A percentile compares a stretch with the other conserved stretches of the same genome.
Evolutionary conservation across 2,329 filamentous ascomycete species (phyloP).

Genomic region (Monilinia fructigena): DNA sequence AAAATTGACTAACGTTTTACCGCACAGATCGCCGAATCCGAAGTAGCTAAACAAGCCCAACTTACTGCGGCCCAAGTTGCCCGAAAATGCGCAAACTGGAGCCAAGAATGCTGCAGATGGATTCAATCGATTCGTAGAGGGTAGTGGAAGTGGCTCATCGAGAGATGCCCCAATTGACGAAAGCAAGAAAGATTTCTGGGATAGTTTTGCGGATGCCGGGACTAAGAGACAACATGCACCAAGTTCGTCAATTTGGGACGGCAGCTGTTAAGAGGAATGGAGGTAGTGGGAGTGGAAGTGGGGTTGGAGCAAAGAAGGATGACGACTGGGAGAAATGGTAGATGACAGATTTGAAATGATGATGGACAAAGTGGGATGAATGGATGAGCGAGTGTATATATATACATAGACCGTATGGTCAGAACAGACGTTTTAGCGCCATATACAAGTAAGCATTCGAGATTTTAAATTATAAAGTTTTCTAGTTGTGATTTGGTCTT

Average conservation of each 20-base stretch:
- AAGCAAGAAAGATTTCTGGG: constrained; percentile 86
- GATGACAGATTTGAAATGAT: background rate
- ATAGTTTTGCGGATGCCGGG: constrained; percentile 68
- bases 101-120: constrained; percentile 74
- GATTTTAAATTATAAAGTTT: too few relatives aligned
- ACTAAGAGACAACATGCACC: constrained; percentile 22
- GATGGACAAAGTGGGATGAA: background rate
- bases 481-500: too few relatives aligned
- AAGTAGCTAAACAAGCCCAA: constrained; percentile 68
- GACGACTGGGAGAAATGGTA: constrained; percentile 60
- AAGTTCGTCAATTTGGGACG: constrained; percentile 37
- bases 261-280: constrained; percentile 37
- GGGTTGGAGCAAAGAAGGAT: constrained; percentile 45
- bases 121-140: constrained; percentile 87
- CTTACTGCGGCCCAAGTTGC: constrained; percentile 64
- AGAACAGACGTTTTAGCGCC: background rate
- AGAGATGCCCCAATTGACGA: constrained; percentile 50
- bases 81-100: constrained; percentile 63
- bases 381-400: constrained; percentile 11
- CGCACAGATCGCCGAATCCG: constrained; percentile 71
- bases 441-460: background rate
- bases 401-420: constrained; percentile 2
- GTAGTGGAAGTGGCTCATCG: constrained; percentile 45
- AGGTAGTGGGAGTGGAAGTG: constrained; percentile 22
- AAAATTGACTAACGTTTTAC: background rate